Evolutionary conservation across 805 yeast genomes (phyloP).

Genomic region (Brettanomyces nanus): DNA sequence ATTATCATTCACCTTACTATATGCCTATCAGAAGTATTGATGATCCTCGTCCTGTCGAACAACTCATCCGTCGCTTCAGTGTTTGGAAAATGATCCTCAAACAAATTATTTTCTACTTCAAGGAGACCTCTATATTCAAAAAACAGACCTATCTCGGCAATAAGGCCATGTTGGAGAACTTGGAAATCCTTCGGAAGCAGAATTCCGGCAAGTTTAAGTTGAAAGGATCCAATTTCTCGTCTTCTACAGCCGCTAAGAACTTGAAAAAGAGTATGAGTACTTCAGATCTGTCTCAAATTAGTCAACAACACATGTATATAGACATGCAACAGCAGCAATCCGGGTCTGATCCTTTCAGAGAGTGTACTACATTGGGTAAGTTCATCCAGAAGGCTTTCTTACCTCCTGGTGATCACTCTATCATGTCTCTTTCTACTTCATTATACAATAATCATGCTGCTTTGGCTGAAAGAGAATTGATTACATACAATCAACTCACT

Average conservation of each 20-base stretch:
- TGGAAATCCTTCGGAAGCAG: slow-evolving; percentile 22
- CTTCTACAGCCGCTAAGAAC: slow-evolving; percentile 1
- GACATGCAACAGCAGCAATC: not conserved
- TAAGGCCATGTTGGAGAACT: slow-evolving; percentile 43
- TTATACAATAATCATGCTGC: slow-evolving; percentile 24
- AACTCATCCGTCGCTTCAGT: slow-evolving; percentile 43
- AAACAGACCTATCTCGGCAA: slow-evolving; percentile 38
- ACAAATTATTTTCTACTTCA: slow-evolving; percentile 43
- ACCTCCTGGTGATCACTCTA: slow-evolving; percentile 29
- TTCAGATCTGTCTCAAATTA: slow-evolving; percentile 11
- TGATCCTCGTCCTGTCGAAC: slow-evolving; percentile 37
- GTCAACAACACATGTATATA: not conserved
- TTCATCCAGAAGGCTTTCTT: slow-evolving; percentile 41
- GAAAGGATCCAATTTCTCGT: slow-evolving; percentile 6
- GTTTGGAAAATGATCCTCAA: slow-evolving; percentile 51
- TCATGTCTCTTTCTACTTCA: slow-evolving; percentile 27
- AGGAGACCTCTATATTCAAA: slow-evolving; percentile 42
- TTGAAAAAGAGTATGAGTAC: slow-evolving; percentile 17
- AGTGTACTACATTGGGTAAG: slow-evolving; percentile 25
- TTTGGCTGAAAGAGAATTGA: slow-evolving; percentile 36
- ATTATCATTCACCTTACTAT: slow-evolving; percentile 29
- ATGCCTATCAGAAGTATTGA: slow-evolving; percentile 22
- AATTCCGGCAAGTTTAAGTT: slow-evolving; percentile 23
- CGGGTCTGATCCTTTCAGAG: not conserved
- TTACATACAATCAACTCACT: slow-evolving; percentile 43